Conservation (phyloP, 2,329 filamentous ascomycete genomes). For the Tolypocladium inflatum region DNA sequence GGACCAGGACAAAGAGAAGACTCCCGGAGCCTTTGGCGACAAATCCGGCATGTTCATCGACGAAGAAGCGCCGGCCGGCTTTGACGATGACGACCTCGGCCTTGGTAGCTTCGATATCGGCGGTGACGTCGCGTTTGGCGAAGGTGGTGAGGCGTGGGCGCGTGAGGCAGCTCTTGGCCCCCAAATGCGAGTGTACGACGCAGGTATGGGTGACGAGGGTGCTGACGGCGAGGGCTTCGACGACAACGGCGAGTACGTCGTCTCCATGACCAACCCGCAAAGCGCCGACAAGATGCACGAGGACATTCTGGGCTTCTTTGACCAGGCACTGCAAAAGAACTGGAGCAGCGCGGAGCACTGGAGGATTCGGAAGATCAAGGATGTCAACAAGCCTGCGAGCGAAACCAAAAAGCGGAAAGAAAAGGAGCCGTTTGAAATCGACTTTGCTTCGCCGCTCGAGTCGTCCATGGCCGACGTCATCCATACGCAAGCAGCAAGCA, state of each 20-base stretch:
- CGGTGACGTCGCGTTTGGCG: conserved; percentile 76
- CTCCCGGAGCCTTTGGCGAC: conserved; percentile 46
- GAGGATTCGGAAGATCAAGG: conserved; percentile 91
- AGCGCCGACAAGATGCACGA: conserved; percentile 68
- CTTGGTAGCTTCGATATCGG: conserved; percentile 64
- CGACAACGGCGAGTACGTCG: conserved; percentile 62
- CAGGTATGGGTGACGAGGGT: conserved; percentile 49
- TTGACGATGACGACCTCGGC: conserved; percentile 59
- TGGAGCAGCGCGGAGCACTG: conserved; percentile 98
- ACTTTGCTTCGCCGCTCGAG: conserved; percentile 72
- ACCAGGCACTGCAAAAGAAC: conserved; percentile 91
- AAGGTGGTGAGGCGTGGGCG: conserved; percentile 94
- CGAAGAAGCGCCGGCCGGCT: conserved; percentile 74
- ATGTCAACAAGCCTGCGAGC: conserved; percentile 54
- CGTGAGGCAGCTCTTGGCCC: conserved; percentile 79
- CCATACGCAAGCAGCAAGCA: conserved; percentile 72
- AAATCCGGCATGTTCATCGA: conserved; percentile 78
- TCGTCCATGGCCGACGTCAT: conserved; percentile 63
- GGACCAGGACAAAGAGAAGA: conserved; percentile 55
- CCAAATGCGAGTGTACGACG: conserved; percentile 71
- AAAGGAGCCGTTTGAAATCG: conserved; percentile 92
- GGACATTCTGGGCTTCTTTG: conserved; percentile 96
- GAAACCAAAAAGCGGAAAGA: conserved; percentile 68
- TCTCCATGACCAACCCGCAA: conserved; percentile 63
- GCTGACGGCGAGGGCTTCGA: conserved; percentile 25